phyloP scores from a whole-genome alignment of 139 green algal genomes.

The Chlamydomonas sphaeroides region DNA sequence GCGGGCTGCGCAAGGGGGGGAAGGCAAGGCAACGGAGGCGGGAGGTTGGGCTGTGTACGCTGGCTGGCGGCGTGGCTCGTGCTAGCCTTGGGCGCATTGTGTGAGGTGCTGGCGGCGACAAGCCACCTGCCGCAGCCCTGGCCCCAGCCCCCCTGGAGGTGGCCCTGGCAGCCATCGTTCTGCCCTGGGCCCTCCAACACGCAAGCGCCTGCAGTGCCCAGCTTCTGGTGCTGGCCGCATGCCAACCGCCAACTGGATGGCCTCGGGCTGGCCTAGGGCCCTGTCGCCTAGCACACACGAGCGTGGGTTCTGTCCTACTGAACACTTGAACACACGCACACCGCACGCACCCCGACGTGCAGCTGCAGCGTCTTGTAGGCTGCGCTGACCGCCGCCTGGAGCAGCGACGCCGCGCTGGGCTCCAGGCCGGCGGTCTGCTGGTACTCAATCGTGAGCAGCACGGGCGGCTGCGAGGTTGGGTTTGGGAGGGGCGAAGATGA shows the following conservation, averaged over 20 bases:
- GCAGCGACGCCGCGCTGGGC: background rate
- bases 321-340: background rate
- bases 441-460: conserved; percentile 3
- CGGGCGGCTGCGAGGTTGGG: conserved; percentile 9
- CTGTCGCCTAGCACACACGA: background rate
- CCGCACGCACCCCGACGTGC: background rate
- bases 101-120: background rate
- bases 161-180: background rate
- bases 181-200: too few species aligned
- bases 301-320: background rate
- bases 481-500: too few species aligned
- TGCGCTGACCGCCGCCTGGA: background rate
- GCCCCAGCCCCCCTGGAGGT: too few species aligned
- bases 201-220: too few species aligned
- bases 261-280: too few species aligned
- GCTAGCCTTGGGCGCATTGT: too few species aligned
- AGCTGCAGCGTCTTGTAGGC: conserved; percentile 6
- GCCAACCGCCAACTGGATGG: background rate
- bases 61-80: background rate
- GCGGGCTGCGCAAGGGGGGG: background rate
- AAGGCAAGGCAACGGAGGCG: too few species aligned
- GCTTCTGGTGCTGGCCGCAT: too few species aligned
- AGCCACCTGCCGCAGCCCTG: background rate
- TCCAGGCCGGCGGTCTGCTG: background rate
- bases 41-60: background rate